Percentiles rank a stretch among this genome's conserved stretches.
Evolutionary conservation across 106 monocot genomes (phyloP).

Genomic region (Platanthera zijinensis): DNA sequence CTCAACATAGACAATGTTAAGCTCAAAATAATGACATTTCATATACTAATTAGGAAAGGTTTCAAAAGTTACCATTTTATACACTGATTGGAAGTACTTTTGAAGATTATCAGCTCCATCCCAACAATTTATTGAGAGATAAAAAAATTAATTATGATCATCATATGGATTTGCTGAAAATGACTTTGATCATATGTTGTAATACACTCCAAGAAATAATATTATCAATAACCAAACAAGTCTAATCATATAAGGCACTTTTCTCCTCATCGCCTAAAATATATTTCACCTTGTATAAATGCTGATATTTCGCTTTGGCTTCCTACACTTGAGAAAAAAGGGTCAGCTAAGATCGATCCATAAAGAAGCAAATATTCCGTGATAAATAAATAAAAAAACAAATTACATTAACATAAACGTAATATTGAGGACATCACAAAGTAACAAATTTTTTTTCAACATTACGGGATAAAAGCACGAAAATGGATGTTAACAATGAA

Average conservation of each 20-base stretch:
- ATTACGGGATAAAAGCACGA: too few relatives aligned
- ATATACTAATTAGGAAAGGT: too few relatives aligned
- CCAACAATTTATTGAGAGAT: conserved; percentile 55
- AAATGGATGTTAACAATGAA: too few relatives aligned
- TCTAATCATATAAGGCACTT: conserved; percentile 85
- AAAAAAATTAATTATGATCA: neutral
- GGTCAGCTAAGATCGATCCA: neutral
- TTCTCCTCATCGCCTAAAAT: conserved; percentile 91
- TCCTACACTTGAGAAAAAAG: conserved; percentile 33
- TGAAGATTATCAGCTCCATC: conserved; percentile 57
- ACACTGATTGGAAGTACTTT: conserved; percentile 67
- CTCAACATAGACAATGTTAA: too few relatives aligned
- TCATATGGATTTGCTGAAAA: too few relatives aligned
- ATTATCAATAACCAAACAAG: conserved; percentile 76
- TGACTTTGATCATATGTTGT: neutral
- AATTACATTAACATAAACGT: too few relatives aligned
- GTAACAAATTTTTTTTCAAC: too few relatives aligned
- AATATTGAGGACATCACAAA: too few relatives aligned
- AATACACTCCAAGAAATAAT: conserved; percentile 20
- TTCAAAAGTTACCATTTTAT: conserved; percentile 45
- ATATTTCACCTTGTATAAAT: conserved; percentile 83
- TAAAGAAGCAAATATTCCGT: neutral
- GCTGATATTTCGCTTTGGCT: conserved; percentile 92
- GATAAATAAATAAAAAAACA: neutral
- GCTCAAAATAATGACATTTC: too few relatives aligned